These are phyloP conservation scores for Fusarium sacchari DNA, from an alignment of 2,329 filamentous ascomycete species.

Conservation along the genomic window DNA sequence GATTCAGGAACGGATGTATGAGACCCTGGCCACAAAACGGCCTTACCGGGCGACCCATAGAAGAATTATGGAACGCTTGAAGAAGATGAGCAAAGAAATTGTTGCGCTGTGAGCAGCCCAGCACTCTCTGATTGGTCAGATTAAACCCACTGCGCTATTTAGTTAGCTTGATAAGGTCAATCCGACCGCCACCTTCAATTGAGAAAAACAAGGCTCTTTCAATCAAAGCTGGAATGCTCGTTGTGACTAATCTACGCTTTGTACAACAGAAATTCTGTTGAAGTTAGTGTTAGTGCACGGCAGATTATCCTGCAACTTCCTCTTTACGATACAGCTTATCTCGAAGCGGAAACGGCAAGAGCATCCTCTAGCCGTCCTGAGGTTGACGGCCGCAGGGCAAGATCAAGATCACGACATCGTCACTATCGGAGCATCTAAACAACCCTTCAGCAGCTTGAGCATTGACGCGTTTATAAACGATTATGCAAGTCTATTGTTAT, in stretches of 20 bases:
- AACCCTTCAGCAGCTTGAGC: constrained; percentile 9
- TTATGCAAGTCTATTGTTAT: constrained; percentile 19
- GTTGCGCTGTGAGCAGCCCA: too few relatives aligned
- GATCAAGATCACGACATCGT: constrained; percentile 9
- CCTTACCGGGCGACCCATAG: constrained; percentile 38
- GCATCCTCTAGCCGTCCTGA: constrained; percentile 36
- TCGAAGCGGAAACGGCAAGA: constrained; percentile 36
- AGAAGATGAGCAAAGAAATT: constrained; percentile 23
- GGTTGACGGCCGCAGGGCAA: constrained; percentile 40
- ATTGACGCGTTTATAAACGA: constrained; percentile 19
- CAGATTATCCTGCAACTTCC: constrained; percentile 29
- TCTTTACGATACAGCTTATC: constrained; percentile 29
- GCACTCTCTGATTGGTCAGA: too few relatives aligned
- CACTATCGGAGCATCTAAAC: not conserved
- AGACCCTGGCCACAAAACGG: constrained; percentile 37
- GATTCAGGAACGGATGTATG: constrained; percentile 28
- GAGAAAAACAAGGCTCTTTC: too few relatives aligned
- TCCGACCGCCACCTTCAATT: too few relatives aligned
- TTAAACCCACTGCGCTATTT: too few relatives aligned
- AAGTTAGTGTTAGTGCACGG: constrained; percentile 40
- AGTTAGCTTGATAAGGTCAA: too few relatives aligned
- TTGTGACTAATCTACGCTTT: too few relatives aligned
- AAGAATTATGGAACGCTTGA: constrained; percentile 40
- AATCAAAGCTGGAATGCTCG: too few relatives aligned
- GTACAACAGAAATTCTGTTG: not conserved